phyloP scores from a whole-genome alignment of 306 rosid species.

The Alnus rubra region DNA sequence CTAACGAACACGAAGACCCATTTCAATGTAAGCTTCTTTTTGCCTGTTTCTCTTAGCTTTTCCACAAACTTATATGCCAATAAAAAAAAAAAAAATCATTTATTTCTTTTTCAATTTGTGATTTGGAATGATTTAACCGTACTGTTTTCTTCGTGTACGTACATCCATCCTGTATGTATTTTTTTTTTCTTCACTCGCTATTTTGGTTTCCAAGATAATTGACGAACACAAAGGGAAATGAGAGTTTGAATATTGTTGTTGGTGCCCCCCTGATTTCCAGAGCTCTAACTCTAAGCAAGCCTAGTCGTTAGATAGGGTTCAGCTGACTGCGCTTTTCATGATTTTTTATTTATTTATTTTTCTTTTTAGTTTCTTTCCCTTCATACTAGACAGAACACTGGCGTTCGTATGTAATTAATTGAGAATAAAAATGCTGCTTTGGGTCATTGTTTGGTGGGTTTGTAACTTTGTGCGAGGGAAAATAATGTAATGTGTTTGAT shows the following conservation, averaged over 20 bases:
- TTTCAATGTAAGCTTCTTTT: constrained; percentile 36
- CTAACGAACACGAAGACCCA: constrained; percentile 19
- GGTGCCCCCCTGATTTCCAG: not conserved
- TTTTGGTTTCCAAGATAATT: not conserved
- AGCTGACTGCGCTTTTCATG: not conserved
- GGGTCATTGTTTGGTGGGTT: not conserved
- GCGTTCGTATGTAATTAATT: not conserved
- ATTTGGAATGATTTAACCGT: not conserved
- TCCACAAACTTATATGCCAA: not conserved
- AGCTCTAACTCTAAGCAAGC: not conserved
- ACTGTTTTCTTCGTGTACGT: not conserved
- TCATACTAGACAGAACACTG: not conserved
- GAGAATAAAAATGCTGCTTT: not conserved
- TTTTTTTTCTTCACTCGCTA: not conserved
- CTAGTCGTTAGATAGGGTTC: not conserved
- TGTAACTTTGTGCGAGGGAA: not conserved
- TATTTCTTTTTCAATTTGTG: not conserved
- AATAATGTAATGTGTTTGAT: no score
- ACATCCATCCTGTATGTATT: not conserved
- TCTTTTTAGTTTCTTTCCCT: not conserved
- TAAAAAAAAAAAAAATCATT: not conserved
- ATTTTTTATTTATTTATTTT: not conserved
- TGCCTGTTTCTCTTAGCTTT: constrained; percentile 14
- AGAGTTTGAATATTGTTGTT: not conserved
- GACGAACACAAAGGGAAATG: not conserved